Evolutionary conservation across 225 moss, liverwort and hornwort genomes (phyloP).

Genomic region (Pseudoscleropodium purum): DNA sequence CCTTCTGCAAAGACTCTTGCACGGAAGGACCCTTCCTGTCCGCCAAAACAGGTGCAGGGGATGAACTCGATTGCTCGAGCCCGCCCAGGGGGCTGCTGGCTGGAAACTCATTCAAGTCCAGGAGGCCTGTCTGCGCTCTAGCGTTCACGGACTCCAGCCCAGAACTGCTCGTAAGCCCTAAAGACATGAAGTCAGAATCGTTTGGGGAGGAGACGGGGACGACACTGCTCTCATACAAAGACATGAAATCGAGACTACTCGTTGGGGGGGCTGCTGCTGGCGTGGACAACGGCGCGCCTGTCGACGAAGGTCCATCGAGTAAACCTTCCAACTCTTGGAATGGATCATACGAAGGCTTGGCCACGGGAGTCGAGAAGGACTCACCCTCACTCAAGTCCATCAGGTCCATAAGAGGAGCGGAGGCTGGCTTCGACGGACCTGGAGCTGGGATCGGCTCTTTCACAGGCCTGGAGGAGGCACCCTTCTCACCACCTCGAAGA

Average conservation of each 20-base stretch:
- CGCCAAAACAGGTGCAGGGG: background rate
- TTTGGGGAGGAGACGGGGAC: background rate
- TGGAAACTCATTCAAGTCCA: constrained; percentile 36
- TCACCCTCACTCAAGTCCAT: constrained; percentile 67
- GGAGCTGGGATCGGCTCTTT: constrained; percentile 4
- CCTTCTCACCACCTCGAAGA: constrained; percentile 13
- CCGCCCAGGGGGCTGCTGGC: constrained; percentile 26
- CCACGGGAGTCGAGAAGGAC: constrained; percentile 3
- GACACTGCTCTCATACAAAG: constrained; percentile 36
- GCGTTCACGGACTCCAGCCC: background rate
- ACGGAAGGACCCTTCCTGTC: constrained; percentile 48
- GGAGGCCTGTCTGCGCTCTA: background rate
- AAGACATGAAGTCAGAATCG: constrained; percentile 6
- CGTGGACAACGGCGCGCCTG: background rate
- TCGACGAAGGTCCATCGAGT: constrained; percentile 31
- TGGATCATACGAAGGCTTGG: constrained; percentile 47
- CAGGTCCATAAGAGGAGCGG: constrained; percentile 62
- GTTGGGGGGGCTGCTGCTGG: constrained; percentile 3
- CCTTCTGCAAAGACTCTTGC: constrained; percentile 64
- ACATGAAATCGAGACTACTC: constrained; percentile 37
- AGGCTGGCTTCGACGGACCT: background rate
- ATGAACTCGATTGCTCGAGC: constrained; percentile 4
- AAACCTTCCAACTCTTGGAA: constrained; percentile 77
- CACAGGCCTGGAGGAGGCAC: background rate
- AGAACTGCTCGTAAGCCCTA: constrained; percentile 11